phyloP scores from a whole-genome alignment of 2,329 filamentous ascomycete species.

The Cercospora beticola region DNA sequence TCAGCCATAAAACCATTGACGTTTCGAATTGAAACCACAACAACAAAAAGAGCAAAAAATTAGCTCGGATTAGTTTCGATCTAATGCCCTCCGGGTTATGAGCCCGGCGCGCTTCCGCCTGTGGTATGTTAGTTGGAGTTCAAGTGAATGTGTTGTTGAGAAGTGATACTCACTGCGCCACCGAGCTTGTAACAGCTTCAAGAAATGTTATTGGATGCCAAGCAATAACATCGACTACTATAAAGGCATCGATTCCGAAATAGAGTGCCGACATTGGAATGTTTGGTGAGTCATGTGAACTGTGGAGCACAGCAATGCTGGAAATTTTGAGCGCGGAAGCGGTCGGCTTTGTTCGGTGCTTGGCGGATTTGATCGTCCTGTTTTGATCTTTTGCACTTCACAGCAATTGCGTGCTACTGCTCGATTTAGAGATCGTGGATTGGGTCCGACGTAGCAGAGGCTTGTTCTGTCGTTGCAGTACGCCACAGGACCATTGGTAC shows the following conservation, averaged over 20 bases:
- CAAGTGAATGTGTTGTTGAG: neutral
- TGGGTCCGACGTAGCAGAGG: too few species aligned
- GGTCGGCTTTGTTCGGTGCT: neutral
- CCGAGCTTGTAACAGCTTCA: neutral
- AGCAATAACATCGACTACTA: too few species aligned
- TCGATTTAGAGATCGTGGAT: neutral
- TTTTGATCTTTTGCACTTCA: neutral
- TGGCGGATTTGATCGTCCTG: neutral
- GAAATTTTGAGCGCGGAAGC: neutral
- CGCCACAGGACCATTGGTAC: too few species aligned
- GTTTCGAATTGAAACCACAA: too few species aligned
- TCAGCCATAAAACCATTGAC: too few species aligned
- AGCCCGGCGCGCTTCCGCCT: constrained; percentile 15
- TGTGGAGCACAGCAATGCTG: neutral
- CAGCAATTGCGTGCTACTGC: neutral
- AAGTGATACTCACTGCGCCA: constrained; percentile 5
- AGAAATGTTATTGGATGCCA: neutral
- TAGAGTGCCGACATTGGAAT: neutral
- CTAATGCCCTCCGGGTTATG: constrained; percentile 11
- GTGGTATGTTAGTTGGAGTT: neutral
- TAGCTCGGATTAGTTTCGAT: constrained; percentile 8
- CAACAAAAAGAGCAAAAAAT: neutral
- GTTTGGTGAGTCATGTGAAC: constrained; percentile 1
- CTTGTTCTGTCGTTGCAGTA: too few species aligned
- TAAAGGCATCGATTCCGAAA: too few species aligned